Base-by-base conservation (phyloP, 202 grass and related monocot species). In the Schoenoplectus tabernaemontani region DNA sequence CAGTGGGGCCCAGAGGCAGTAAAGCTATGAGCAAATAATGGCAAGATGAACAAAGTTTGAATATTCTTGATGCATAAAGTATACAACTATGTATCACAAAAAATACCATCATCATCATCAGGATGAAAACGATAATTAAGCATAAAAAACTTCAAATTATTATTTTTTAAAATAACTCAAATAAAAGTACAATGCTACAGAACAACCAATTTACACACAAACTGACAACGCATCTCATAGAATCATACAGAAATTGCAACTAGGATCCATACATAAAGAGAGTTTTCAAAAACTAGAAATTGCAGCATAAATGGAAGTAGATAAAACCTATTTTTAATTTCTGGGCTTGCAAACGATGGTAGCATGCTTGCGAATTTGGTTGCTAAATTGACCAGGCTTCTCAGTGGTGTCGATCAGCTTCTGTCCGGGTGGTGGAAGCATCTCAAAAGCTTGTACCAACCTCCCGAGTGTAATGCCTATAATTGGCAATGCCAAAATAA, bases 361-460 rank as follows among this genome's bases (percentile, higher is more conserved):
- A 80, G 89, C 87, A 56, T 96, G 92, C 74, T 86, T 96, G 39
- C 83, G 66, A 81, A 96, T 96, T 78, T 96, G 92, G 89, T 90
- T 89, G 87, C 92, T 96, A 89, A 96, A 96, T 83, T 96, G 92
- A 0, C 92, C 92, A 12, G 87, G 87, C 83, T 90, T 96, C 87
- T 96, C 92, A 30, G 89, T 88, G 81, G 92, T 96, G 67, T 96
- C 92, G 9, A 92, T 33, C 81, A 74, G 57, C 37, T 57, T 79
- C 62, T 53, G 59, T 4, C 89, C 89, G 0, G 87, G 89, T 15
- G 92, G 85, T 56, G 92, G 89, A 36, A 88, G 85, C 44, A 96
- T 81, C 22, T 88, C 24, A 51, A 96, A 96, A 90, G 83, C 91
- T 78, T 96, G 92, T 72, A 96, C 89, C 2, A 92, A 76, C 38